These are phyloP conservation scores for Cutaneotrichosporon dermatis DNA, from an alignment of 1,284 basidiomycete species.

Conservation along the genomic window DNA sequence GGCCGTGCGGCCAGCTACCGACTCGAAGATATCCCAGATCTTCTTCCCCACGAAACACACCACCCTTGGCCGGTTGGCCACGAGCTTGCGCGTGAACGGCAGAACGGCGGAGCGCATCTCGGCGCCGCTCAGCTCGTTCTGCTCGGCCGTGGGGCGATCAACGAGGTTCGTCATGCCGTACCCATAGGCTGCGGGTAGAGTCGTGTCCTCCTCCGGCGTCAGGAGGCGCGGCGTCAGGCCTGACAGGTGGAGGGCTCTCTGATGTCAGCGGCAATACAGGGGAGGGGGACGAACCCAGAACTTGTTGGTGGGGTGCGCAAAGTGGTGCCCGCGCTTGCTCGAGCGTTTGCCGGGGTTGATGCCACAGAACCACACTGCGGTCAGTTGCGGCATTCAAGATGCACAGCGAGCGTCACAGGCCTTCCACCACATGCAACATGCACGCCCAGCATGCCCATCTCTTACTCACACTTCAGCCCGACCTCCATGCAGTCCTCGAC, in stretches of 20 bases:
- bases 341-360: conserved; percentile 64
- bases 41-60: conserved; percentile 69
- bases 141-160: conserved; percentile 54
- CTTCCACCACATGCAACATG: background rate
- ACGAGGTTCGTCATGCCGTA: conserved; percentile 64
- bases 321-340: conserved; percentile 64
- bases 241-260: background rate
- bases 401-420: background rate
- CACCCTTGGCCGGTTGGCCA: conserved; percentile 55
- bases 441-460: too few species aligned
- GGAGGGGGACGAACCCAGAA: conserved; percentile 52
- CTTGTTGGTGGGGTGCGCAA: conserved; percentile 63
- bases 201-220: conserved; percentile 36
- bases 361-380: conserved; percentile 60
- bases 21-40: conserved; percentile 60
- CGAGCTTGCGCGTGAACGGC: conserved; percentile 58
- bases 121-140: conserved; percentile 56
- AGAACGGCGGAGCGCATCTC: conserved; percentile 57
- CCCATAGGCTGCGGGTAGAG: conserved; percentile 40
- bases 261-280: conserved; percentile 50
- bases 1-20: conserved; percentile 26
- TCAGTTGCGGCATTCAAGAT: background rate
- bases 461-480: conserved; percentile 2
- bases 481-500: conserved; percentile 10
- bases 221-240: conserved; percentile 55